phyloP scores from a whole-genome alignment of 2,329 filamentous ascomycete species.

The Aspergillus sp. region DNA sequence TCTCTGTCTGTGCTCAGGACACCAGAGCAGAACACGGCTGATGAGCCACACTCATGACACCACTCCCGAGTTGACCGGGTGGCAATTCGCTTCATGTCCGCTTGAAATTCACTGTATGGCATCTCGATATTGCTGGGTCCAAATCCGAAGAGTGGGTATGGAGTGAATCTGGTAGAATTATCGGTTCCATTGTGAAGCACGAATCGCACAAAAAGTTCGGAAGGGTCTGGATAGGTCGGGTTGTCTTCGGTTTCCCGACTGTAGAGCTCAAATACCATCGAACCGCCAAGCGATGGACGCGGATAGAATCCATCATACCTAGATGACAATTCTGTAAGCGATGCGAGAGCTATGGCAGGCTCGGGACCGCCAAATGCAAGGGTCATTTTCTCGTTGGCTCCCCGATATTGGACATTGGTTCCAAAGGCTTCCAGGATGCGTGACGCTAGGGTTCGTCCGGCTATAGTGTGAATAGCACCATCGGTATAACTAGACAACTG shows the following conservation, averaged over 20 bases:
- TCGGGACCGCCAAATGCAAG: constrained; percentile 46
- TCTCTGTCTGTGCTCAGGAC: constrained; percentile 20
- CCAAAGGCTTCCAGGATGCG: constrained; percentile 34
- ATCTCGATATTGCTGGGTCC: constrained; percentile 42
- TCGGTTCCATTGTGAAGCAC: constrained; percentile 52
- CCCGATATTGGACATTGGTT: constrained; percentile 31
- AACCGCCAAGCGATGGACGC: constrained; percentile 43
- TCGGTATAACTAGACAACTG: constrained; percentile 5
- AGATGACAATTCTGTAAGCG: constrained; percentile 36
- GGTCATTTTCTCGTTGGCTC: constrained; percentile 37
- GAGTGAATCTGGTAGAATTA: constrained; percentile 19
- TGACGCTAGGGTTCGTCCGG: constrained; percentile 37
- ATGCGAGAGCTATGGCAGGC: constrained; percentile 47
- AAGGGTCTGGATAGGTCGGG: constrained; percentile 33
- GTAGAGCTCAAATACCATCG: constrained; percentile 49
- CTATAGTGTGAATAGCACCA: constrained; percentile 33
- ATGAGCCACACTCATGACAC: constrained; percentile 45
- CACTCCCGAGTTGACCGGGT: constrained; percentile 43
- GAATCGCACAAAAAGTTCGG: constrained; percentile 50
- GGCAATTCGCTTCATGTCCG: constrained; percentile 38
- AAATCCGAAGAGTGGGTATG: constrained; percentile 48
- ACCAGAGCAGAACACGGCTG: constrained; percentile 46
- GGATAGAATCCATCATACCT: constrained; percentile 42
- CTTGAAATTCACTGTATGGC: constrained; percentile 45
- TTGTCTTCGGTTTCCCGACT: constrained; percentile 30